A percentile compares a stretch with the other conserved stretches of the same genome.
Conservation (phyloP, 1,284 basidiomycete genomes). For the Puccinia horiana region DNA sequence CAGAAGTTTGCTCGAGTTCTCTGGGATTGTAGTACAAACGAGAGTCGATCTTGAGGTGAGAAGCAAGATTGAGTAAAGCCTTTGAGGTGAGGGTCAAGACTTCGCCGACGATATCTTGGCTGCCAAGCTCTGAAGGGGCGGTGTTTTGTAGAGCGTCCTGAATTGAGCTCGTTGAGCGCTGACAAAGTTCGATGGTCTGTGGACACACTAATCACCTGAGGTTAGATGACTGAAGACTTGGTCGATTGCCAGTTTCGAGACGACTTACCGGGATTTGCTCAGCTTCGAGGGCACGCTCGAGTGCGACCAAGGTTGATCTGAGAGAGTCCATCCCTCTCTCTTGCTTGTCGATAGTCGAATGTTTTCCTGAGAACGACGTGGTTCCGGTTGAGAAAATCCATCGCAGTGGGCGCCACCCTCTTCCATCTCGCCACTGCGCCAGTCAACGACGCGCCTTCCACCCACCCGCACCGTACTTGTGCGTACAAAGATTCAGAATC, state of each 20-base stretch:
- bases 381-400: too few species aligned
- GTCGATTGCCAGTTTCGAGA: not conserved
- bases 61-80: not conserved
- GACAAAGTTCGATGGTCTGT: not conserved
- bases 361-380: too few species aligned
- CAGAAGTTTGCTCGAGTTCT: not conserved
- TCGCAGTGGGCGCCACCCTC: too few species aligned
- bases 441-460: too few species aligned
- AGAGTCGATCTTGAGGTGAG: slow-evolving; percentile 7
- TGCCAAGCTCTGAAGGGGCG: not conserved
- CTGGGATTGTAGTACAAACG: slow-evolving; percentile 4
- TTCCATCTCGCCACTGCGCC: too few species aligned
- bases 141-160: not conserved
- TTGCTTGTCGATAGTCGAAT: too few species aligned
- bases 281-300: not conserved
- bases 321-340: not conserved
- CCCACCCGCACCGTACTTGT: not conserved
- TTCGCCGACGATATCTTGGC: not conserved
- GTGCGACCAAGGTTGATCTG: not conserved
- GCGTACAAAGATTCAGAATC: not conserved
- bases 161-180: not conserved
- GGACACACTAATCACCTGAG: not conserved
- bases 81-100: not conserved
- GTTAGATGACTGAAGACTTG: not conserved
- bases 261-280: not conserved